Conservation (phyloP, 2,329 filamentous ascomycete genomes). For the Colletotrichum noveboracense region DNA sequence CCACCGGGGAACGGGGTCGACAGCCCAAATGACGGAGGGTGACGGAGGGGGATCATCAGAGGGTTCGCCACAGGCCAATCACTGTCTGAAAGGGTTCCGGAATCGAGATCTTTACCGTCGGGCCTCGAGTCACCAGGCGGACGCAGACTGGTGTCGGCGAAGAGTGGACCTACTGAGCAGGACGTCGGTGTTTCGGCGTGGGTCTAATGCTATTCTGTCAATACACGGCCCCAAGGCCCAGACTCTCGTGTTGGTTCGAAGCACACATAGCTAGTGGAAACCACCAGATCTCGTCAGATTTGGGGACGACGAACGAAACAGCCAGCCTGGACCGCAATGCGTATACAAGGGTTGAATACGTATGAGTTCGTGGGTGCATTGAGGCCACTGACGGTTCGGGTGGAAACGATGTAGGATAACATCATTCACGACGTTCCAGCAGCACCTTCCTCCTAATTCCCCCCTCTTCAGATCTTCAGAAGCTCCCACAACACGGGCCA, state of each 20-base stretch:
- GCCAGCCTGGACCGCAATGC: not conserved
- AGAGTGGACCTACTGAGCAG: not conserved
- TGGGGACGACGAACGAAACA: not conserved
- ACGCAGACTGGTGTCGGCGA: not conserved
- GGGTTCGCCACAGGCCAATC: not conserved
- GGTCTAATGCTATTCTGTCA: not conserved
- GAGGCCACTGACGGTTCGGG: not conserved
- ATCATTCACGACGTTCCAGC: conserved; percentile 17
- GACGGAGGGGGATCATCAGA: not conserved
- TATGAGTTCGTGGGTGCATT: not conserved
- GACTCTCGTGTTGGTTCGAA: not conserved
- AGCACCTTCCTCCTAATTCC: not conserved
- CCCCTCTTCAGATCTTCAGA: not conserved
- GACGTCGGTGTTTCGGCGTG: not conserved
- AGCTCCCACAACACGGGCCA: not conserved
- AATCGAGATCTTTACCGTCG: not conserved
- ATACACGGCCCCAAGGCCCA: not conserved
- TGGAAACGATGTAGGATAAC: not conserved
- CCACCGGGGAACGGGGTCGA: not conserved
- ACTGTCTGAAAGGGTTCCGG: not conserved
- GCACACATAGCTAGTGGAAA: not conserved
- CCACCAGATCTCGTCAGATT: not conserved
- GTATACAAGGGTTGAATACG: not conserved
- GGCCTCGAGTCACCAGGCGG: not conserved
- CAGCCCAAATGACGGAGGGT: conserved; percentile 1